Base-by-base conservation (phyloP, 441 rosid species). In the Syzygium malaccense region DNA sequence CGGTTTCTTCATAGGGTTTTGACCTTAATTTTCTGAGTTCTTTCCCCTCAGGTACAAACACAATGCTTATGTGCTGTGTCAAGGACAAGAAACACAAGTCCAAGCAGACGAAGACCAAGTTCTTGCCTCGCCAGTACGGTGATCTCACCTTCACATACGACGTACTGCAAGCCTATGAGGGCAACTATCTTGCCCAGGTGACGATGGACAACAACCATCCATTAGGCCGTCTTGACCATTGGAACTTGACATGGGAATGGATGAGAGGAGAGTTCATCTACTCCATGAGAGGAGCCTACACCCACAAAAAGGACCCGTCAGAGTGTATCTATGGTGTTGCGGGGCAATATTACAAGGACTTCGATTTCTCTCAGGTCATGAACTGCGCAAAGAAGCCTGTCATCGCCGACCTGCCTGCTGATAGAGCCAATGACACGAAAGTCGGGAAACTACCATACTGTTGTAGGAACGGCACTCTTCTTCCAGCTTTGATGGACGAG, bases 211-310 rank as follows among this genome's bases (percentile, higher is more conserved):
- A 96, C 88, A 91, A 78, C 85, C 92, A 91, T 79, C 97, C 98
- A 2, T 87, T 97, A 23, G 97, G 99, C 86, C 93, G 96, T 64
- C 96, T 97, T 19, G 98, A 97, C 88, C 96, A 93, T 51, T 97
- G 99, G 99, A 96, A 97, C 91, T 86, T 97, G 37, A 96, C 98
- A 19, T 97, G 98, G 98, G 97, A 96, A 86, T 97, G 99, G 99
- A 95, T 93, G 95, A 91, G 96, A 79, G 96, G 96, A 8, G 99
- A 97, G 92, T 97, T 97, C 92, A 95, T 96, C 53, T 48, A 89
- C 91, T 85, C 94, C 15, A 89, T 97, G 95, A 93, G 94, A 89
- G 99, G 99, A 83, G 99, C 98, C 51, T 95, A 91, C 90, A 93
- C 96, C 30, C 95, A 91, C 75, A 86, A 49, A 85, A 92, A 89